Percentiles rank a stretch among this genome's conserved stretches.
Evolutionary conservation across 805 yeast genomes (phyloP).

Genomic region (Barnettozyma vustinii): DNA sequence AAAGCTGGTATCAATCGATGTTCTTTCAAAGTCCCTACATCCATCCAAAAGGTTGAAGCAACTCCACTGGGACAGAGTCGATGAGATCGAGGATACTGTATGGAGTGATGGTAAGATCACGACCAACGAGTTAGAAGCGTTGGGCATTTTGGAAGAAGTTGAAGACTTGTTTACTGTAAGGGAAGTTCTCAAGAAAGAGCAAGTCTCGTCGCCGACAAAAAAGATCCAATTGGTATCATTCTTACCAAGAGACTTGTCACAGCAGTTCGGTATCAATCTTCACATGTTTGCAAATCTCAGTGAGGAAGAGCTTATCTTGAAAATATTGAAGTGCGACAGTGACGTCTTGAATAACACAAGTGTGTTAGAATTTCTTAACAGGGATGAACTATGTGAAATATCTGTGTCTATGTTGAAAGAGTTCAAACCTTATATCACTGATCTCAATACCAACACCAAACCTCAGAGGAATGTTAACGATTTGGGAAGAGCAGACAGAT

Average conservation of each 20-base stretch:
- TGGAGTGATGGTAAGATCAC: slow-evolving; percentile 50
- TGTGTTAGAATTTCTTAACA: slow-evolving; percentile 64
- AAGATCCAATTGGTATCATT: slow-evolving; percentile 46
- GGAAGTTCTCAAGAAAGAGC: slow-evolving; percentile 29
- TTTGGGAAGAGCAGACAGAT: slow-evolving; percentile 64
- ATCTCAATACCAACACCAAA: slow-evolving; percentile 32
- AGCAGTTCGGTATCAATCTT: slow-evolving; percentile 74
- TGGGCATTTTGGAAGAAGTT: slow-evolving; percentile 62
- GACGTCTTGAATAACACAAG: slow-evolving; percentile 47
- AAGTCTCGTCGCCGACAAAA: slow-evolving; percentile 32
- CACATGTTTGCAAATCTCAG: slow-evolving; percentile 52
- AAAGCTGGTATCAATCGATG: slow-evolving; percentile 7
- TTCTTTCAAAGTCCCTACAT: slow-evolving; percentile 11
- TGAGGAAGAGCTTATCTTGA: slow-evolving; percentile 49
- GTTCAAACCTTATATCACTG: slow-evolving; percentile 59
- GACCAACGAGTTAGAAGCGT: slow-evolving; percentile 43
- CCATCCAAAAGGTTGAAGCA: slow-evolving; percentile 64
- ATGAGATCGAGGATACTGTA: slow-evolving; percentile 50
- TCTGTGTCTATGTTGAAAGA: slow-evolving; percentile 49
- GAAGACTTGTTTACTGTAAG: slow-evolving; percentile 51
- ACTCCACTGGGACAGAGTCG: slow-evolving; percentile 78
- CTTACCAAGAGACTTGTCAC: slow-evolving; percentile 66
- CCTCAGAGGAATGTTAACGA: slow-evolving; percentile 53
- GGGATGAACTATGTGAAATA: slow-evolving; percentile 57
- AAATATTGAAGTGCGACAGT: slow-evolving; percentile 56